Evolutionary conservation across 495 filamentous ascomycete species (phyloP), one percentile per base, ranked within the genome.

Genomic region (Penicillium riverlandense): DNA sequence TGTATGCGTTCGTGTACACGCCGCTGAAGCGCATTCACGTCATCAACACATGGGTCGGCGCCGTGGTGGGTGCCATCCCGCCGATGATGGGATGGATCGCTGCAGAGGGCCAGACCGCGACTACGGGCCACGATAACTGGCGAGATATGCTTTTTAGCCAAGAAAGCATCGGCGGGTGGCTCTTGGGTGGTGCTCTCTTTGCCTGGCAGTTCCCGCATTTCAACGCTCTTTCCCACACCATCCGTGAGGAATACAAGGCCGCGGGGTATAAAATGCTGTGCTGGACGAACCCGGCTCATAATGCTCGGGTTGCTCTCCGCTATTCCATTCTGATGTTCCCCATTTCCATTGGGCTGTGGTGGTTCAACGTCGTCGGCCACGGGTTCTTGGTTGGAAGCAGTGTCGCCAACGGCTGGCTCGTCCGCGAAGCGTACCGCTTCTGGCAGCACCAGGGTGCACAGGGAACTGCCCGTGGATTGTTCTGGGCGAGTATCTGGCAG

Each of bases 161-260:
- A 54, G 67, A 70, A 10, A 85, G 83, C 44, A 66, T 84, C 7
- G 92, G 92, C 2, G 94, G 91, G 1, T 98, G 92, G 92, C 62
- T 97, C 7, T 70, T 96, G 1, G 94, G 86, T 6, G 79, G 76
- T 0, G 66, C 96, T 29, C 70, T 98, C 7, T 94, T 96, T 47
- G 86, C 89, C 1, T 98, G 92, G 92, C 92, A 98, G 61, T 97
- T 97, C 56, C 88, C 92, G 10, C 92, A 98, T 60, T 98, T 98
- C 71, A 96, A 95, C 71, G 83, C 89, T 0, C 71, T 98, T 8
- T 89, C 84, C 15, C 92, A 88, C 76, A 66, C 77, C 8, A 92
- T 97, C 44, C 74, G 87, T 7, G 85, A 95, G 1, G 94, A 98
- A 54, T 98, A 98, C 67, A 82, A 79, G 50, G 70, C 72, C 7